Conservation (phyloP, 768 basidiomycete genomes). For the Rickenella mellea region DNA sequence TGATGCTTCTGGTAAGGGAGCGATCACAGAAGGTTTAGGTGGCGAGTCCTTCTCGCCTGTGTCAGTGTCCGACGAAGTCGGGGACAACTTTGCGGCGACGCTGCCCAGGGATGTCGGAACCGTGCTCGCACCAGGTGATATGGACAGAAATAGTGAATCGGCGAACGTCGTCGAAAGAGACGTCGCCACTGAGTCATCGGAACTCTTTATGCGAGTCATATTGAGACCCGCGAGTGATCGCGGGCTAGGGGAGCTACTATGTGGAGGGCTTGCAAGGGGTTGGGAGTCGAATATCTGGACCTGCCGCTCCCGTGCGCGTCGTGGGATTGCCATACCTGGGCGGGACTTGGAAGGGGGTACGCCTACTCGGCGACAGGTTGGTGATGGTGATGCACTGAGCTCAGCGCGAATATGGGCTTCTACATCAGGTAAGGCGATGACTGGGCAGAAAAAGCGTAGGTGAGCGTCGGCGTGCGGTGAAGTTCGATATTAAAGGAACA, state of each 20-base stretch:
- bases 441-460: conserved; percentile 25
- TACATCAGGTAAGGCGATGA: conserved; percentile 76
- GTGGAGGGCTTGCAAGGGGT: conserved; percentile 52
- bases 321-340: conserved; percentile 55
- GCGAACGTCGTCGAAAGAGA: conserved; percentile 1
- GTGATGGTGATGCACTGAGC: conserved; percentile 56
- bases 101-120: conserved; percentile 22
- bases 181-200: conserved; percentile 1
- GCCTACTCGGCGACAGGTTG: conserved; percentile 72
- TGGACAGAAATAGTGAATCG: conserved; percentile 18
- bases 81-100: conserved; percentile 11
- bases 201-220: neutral
- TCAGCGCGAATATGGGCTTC: conserved; percentile 65
- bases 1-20: conserved; percentile 9
- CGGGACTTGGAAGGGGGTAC: conserved; percentile 61
- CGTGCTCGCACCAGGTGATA: conserved; percentile 8
- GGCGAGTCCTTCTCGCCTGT: neutral
- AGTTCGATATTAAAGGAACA: conserved; percentile 27
- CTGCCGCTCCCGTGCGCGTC: conserved; percentile 41
- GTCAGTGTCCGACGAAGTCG: neutral
- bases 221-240: neutral
- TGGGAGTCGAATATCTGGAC: conserved; percentile 82
- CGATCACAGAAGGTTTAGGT: conserved; percentile 12
- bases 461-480: conserved; percentile 3
- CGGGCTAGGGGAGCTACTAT: conserved; percentile 15